Evolutionary conservation across 2,329 filamentous ascomycete genomes (phyloP).

Genomic region (Cladosporium sp.): DNA sequence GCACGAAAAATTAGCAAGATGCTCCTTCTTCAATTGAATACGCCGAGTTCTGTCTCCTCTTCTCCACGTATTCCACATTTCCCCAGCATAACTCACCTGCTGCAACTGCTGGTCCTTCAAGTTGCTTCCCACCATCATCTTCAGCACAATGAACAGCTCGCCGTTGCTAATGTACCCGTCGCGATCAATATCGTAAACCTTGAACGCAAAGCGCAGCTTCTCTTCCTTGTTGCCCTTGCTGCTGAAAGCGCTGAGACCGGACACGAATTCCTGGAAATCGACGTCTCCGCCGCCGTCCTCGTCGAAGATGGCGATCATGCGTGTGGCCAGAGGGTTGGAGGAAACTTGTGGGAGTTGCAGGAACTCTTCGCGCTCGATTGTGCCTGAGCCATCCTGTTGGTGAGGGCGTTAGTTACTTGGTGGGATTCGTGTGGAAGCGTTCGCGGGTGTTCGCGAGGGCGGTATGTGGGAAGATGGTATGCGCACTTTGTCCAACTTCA

Average conservation of each 20-base stretch:
- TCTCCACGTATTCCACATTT: not conserved
- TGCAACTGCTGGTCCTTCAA: slow-evolving; percentile 98
- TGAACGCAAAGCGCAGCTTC: slow-evolving; percentile 96
- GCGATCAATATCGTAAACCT: slow-evolving; percentile 98
- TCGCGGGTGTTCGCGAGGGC: not conserved
- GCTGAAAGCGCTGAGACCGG: slow-evolving; percentile 89
- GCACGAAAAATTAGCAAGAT: not conserved
- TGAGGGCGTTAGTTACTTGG: not conserved
- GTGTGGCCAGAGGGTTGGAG: slow-evolving; percentile 92
- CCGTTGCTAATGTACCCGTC: slow-evolving; percentile 99
- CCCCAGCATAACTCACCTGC: slow-evolving; percentile 48
- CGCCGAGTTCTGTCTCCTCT: not conserved
- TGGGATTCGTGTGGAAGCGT: not conserved
- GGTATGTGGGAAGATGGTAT: not conserved
- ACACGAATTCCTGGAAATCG: slow-evolving; percentile 98
- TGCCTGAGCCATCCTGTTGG: slow-evolving; percentile 89
- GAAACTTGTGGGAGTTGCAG: slow-evolving; percentile 95
- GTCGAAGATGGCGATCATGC: slow-evolving; percentile 99
- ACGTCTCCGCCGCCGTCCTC: slow-evolving; percentile 97
- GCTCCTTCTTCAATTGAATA: not conserved
- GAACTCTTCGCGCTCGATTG: slow-evolving; percentile 98
- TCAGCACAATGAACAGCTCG: slow-evolving; percentile 97
- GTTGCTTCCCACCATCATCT: slow-evolving; percentile 99
- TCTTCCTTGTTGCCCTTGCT: slow-evolving; percentile 99
- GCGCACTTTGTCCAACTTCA: slow-evolving; percentile 95